A percentile compares a stretch with the other conserved stretches of the same genome.
Conservation (phyloP, 306 rosid species). For the Carpinus viminea region DNA sequence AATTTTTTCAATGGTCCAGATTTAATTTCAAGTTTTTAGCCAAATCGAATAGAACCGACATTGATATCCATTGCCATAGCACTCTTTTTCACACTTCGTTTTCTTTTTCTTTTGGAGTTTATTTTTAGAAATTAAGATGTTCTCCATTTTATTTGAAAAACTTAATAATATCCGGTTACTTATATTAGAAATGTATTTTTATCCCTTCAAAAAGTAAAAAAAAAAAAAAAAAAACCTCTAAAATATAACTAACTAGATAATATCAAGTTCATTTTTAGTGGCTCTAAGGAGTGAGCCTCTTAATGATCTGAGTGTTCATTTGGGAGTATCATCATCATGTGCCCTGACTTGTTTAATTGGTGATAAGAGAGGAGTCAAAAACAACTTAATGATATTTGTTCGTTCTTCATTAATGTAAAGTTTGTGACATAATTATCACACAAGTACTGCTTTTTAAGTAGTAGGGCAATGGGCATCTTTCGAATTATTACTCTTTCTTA, state of each 20-base stretch:
- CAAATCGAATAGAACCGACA: not conserved
- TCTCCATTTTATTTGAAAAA: no score
- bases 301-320: conserved; percentile 28
- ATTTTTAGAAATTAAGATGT: no score
- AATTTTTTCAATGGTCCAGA: no score
- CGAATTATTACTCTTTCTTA: not conserved
- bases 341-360: conserved; percentile 1
- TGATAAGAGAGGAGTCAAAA: conserved; percentile 10
- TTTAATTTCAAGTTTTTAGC: no score
- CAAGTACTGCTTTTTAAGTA: not conserved
- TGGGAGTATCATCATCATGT: conserved; percentile 1
- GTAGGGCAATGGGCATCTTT: conserved; percentile 19
- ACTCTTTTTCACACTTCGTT: not conserved
- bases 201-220: no score
- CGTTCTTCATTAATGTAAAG: conserved; percentile 1
- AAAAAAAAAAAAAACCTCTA: no score
- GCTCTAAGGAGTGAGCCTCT: not conserved
- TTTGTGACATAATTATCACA: not conserved
- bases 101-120: not conserved
- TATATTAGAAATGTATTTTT: no score
- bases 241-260: no score
- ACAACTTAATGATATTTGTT: conserved; percentile 11
- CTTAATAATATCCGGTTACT: no score
- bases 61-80: conserved; percentile 9
- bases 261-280: conserved; percentile 4